phyloP scores from a whole-genome alignment of 2,329 filamentous ascomycete species.

The Zasmidium citrigriseum region DNA sequence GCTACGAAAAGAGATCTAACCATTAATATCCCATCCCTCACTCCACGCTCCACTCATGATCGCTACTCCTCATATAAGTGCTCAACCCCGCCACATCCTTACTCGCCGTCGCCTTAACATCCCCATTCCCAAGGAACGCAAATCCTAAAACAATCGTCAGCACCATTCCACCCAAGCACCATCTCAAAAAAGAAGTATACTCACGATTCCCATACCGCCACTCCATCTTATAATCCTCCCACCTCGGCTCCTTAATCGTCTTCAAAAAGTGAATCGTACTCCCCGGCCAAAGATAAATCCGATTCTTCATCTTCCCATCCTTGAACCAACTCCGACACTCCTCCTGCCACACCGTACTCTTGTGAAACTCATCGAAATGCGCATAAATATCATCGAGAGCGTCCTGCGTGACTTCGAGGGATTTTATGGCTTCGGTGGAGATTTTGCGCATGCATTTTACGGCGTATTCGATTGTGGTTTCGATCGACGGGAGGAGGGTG shows the following conservation, averaged over 20 bases:
- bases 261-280: conserved; percentile 52
- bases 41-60: conserved; percentile 20
- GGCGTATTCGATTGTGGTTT: conserved; percentile 51
- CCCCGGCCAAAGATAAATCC: conserved; percentile 27
- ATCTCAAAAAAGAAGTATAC: not conserved
- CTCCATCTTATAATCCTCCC: conserved; percentile 51
- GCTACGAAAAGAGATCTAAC: not conserved
- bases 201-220: conserved; percentile 11
- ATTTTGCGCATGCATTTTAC: conserved; percentile 53
- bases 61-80: conserved; percentile 18
- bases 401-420: conserved; percentile 46
- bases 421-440: conserved; percentile 50
- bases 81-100: conserved; percentile 15
- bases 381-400: conserved; percentile 51
- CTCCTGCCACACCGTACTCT: conserved; percentile 31
- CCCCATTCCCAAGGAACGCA: conserved; percentile 41
- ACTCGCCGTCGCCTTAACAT: conserved; percentile 18
- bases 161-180: not conserved
- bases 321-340: conserved; percentile 13
- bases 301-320: conserved; percentile 5
- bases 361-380: conserved; percentile 23
- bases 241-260: conserved; percentile 46
- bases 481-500: conserved; percentile 20
- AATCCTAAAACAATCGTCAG: conserved; percentile 26
- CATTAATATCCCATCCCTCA: not conserved